These are phyloP conservation scores for Pezicula rhizophila DNA, from an alignment of 2,329 filamentous ascomycete species.

Conservation along the genomic window DNA sequence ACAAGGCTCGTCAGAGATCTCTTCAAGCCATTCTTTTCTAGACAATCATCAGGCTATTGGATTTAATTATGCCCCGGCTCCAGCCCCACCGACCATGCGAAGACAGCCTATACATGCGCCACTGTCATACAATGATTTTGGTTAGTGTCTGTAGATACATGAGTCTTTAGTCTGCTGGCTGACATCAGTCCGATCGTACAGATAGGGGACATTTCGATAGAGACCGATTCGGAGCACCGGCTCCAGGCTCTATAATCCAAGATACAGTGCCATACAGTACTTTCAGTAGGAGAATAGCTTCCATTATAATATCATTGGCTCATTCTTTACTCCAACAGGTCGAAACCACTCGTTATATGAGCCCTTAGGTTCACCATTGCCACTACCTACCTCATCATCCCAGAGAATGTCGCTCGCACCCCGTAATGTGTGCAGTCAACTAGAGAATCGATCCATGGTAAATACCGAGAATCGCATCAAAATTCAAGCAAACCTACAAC, in stretches of 20 bases:
- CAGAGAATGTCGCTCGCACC: constrained; percentile 18
- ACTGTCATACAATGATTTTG: too few relatives aligned
- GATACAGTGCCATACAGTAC: too few relatives aligned
- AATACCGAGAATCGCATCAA: constrained; percentile 23
- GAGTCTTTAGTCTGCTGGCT: too few relatives aligned
- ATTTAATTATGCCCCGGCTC: neutral
- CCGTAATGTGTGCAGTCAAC: constrained; percentile 12
- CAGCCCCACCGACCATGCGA: neutral
- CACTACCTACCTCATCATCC: neutral
- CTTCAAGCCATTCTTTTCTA: neutral
- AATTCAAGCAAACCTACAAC: constrained; percentile 19
- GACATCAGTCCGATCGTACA: too few relatives aligned
- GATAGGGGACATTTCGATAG: too few relatives aligned
- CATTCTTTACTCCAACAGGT: too few relatives aligned
- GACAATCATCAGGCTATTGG: neutral
- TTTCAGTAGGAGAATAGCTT: too few relatives aligned
- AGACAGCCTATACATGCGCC: too few relatives aligned
- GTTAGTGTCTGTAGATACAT: too few relatives aligned
- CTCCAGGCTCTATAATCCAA: too few relatives aligned
- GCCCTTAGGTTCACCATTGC: neutral
- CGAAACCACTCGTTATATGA: neutral
- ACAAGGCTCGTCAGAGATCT: neutral
- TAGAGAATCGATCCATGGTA: constrained; percentile 9
- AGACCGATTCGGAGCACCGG: too few relatives aligned
- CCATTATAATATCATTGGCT: too few relatives aligned